Conservation (phyloP, 2,329 filamentous ascomycete genomes). For the Sporothrix luriei region DNA sequence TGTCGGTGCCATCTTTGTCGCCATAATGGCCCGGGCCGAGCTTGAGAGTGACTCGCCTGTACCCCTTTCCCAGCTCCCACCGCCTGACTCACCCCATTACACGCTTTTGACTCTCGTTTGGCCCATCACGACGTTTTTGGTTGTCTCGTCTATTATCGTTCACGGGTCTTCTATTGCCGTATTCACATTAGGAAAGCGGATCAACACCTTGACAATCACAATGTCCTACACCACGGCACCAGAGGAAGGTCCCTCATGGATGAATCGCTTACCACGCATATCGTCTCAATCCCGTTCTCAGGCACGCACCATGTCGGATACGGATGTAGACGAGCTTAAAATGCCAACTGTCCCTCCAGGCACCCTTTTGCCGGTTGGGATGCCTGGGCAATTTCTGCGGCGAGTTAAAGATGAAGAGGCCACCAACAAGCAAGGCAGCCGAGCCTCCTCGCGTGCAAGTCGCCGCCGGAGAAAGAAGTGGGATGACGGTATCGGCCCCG, state of each 20-base stretch:
- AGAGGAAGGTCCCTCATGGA: slow-evolving; percentile 89
- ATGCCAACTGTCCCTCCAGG: slow-evolving; percentile 66
- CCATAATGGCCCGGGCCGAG: slow-evolving; percentile 90
- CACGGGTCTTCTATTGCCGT: slow-evolving; percentile 98
- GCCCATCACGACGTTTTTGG: slow-evolving; percentile 93
- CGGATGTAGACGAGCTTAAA: slow-evolving; percentile 67
- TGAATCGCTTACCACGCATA: slow-evolving; percentile 82
- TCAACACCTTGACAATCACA: slow-evolving; percentile 93
- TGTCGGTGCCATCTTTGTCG: slow-evolving; percentile 93
- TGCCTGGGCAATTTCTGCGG: slow-evolving; percentile 76
- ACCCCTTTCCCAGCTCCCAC: slow-evolving; percentile 66
- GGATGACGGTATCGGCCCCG: slow-evolving; percentile 73
- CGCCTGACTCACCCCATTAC: slow-evolving; percentile 59
- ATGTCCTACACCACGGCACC: slow-evolving; percentile 93
- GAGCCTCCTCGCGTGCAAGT: slow-evolving; percentile 62
- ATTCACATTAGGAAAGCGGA: slow-evolving; percentile 95
- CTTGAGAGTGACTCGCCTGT: slow-evolving; percentile 76
- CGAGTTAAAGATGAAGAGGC: slow-evolving; percentile 77
- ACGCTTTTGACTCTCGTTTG: slow-evolving; percentile 83
- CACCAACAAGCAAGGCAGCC: slow-evolving; percentile 55
- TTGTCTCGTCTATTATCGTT: slow-evolving; percentile 90
- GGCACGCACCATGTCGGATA: slow-evolving; percentile 80
- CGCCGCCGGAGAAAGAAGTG: slow-evolving; percentile 67
- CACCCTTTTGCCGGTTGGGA: slow-evolving; percentile 69
- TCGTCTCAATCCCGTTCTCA: slow-evolving; percentile 73